Evolutionary conservation across 495 filamentous ascomycete genomes (phyloP).

Genomic region (Aspergillus homomorphus): DNA sequence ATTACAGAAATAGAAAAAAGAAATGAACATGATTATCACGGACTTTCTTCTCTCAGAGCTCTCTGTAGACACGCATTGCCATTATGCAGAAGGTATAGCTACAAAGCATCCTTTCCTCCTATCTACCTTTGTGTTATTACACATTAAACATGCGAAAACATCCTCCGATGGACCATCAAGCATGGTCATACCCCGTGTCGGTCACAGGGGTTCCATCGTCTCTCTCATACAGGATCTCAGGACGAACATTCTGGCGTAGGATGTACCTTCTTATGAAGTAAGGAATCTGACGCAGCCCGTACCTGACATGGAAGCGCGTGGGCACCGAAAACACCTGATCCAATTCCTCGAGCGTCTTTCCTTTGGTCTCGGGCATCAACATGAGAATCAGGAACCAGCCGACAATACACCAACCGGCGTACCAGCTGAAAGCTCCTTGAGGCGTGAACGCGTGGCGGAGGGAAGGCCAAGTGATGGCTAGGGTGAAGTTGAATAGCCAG

Average conservation of each 20-base stretch:
- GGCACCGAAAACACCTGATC: conserved; percentile 53
- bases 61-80: neutral
- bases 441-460: conserved; percentile 51
- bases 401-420: conserved; percentile 48
- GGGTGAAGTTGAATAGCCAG: conserved; percentile 59
- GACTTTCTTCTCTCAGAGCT: too few relatives aligned
- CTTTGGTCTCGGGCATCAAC: conserved; percentile 45
- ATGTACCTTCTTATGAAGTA: conserved; percentile 48
- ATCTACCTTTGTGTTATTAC: neutral
- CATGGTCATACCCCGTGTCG: conserved; percentile 28
- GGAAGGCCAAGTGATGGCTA: conserved; percentile 64
- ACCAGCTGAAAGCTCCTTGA: conserved; percentile 61
- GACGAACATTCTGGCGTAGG: conserved; percentile 30
- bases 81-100: neutral
- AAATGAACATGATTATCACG: neutral
- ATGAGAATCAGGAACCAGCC: conserved; percentile 37
- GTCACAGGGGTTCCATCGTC: conserved; percentile 23
- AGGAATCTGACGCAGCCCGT: conserved; percentile 46
- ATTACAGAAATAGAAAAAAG: neutral
- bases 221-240: conserved; percentile 40
- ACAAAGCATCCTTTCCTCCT: neutral
- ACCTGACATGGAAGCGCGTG: conserved; percentile 43
- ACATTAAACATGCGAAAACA: neutral
- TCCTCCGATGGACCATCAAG: neutral
- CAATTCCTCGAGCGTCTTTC: conserved; percentile 41